phyloP scores from a whole-genome alignment of 495 filamentous ascomycete species.

The Haplographium delicatum region DNA sequence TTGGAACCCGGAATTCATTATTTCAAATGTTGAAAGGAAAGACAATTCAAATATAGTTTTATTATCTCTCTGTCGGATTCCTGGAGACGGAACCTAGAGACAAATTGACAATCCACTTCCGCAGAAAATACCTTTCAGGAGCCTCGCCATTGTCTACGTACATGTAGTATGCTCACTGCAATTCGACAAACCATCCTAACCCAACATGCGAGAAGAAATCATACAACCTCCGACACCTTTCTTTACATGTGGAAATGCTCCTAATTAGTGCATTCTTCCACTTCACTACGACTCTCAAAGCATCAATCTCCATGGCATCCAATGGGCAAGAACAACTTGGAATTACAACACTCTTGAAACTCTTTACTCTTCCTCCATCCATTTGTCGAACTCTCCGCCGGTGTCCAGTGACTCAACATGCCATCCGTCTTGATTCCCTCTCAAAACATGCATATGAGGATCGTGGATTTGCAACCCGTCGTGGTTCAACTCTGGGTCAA shows the following conservation, averaged over 20 bases:
- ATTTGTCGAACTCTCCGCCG: constrained; percentile 26
- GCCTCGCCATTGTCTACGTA: constrained; percentile 1
- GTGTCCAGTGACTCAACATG: constrained; percentile 27
- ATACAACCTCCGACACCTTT: constrained; percentile 12
- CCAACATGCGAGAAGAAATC: not conserved
- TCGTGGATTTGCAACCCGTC: constrained; percentile 19
- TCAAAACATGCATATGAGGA: constrained; percentile 31
- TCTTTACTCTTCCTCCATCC: constrained; percentile 18
- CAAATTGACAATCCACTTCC: no score
- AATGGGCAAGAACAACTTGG: not conserved
- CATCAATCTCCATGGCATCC: not conserved
- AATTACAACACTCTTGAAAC: no score
- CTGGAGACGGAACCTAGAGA: no score
- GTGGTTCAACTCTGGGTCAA: constrained; percentile 13
- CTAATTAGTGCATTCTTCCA: not conserved
- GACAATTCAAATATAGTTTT: no score
- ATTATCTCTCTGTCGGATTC: no score
- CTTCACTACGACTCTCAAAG: not conserved
- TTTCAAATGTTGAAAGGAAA: no score
- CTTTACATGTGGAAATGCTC: constrained; percentile 4
- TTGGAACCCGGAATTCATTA: no score
- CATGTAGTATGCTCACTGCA: not conserved
- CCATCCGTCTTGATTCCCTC: constrained; percentile 29
- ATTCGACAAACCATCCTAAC: no score
- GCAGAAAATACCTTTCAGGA: no score